These are phyloP conservation scores for Leccinum boreale DNA, from an alignment of 768 basidiomycete species.

Conservation along the genomic window DNA sequence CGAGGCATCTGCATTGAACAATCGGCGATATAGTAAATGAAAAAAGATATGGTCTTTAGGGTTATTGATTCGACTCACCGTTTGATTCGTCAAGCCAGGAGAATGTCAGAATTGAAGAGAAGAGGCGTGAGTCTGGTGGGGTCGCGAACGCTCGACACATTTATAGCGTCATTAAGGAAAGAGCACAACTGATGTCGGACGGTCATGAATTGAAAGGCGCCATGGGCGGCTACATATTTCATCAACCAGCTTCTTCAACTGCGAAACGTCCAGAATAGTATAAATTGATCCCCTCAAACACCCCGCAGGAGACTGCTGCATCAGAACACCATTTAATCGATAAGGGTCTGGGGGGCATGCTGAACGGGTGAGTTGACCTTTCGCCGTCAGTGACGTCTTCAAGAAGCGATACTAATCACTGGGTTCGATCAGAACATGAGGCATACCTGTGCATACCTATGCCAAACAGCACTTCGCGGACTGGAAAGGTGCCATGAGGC, in stretches of 20 bases:
- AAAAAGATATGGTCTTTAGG: background rate
- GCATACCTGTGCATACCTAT: slow-evolving; percentile 7
- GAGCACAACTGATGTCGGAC: background rate
- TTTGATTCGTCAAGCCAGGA: background rate
- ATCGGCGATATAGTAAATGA: slow-evolving; percentile 1
- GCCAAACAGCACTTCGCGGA: background rate
- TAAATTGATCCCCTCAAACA: background rate
- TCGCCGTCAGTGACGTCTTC: slow-evolving; percentile 8
- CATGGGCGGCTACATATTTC: slow-evolving; percentile 17
- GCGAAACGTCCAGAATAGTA: slow-evolving; percentile 2
- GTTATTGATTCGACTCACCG: slow-evolving; percentile 8
- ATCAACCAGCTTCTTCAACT: background rate
- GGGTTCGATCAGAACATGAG: slow-evolving; percentile 9
- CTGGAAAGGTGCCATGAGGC: slow-evolving; percentile 5
- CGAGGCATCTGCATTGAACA: slow-evolving; percentile 12
- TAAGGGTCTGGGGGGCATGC: slow-evolving; percentile 9
- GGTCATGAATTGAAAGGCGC: background rate
- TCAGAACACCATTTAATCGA: slow-evolving; percentile 14
- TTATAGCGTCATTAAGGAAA: slow-evolving; percentile 14
- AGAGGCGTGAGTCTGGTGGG: slow-evolving; percentile 4
- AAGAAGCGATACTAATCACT: slow-evolving; percentile 7
- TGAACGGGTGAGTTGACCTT: slow-evolving; percentile 13
- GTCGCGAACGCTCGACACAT: background rate
- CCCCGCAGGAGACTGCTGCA: slow-evolving; percentile 1
- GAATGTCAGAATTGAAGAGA: background rate